Evolutionary conservation across 2,329 filamentous ascomycete species (phyloP).

Genomic region (Diaporthe ilicicola): DNA sequence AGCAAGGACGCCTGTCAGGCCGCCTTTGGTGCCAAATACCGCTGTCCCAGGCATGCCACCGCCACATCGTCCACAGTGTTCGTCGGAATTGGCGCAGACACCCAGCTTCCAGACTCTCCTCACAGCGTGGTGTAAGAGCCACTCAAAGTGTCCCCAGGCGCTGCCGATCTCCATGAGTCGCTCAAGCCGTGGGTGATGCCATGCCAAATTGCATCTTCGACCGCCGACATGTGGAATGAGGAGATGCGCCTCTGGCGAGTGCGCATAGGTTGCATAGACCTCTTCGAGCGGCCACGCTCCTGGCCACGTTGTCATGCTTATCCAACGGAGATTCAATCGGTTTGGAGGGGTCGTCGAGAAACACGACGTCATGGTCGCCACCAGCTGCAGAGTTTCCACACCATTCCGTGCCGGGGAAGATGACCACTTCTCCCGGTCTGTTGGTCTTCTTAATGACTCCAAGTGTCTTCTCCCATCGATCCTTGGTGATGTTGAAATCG

Average conservation of each 20-base stretch:
- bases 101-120: conserved; percentile 44
- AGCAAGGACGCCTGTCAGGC: conserved; percentile 40
- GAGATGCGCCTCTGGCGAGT: conserved; percentile 42
- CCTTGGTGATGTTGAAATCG: conserved; percentile 48
- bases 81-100: conserved; percentile 46
- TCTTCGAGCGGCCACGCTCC: conserved; percentile 48
- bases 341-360: conserved; percentile 41
- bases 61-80: conserved; percentile 47
- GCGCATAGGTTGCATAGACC: conserved; percentile 47
- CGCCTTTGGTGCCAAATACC: conserved; percentile 44
- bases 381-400: conserved; percentile 47
- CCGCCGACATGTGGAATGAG: conserved; percentile 48
- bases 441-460: conserved; percentile 40
- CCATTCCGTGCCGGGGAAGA: conserved; percentile 47
- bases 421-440: conserved; percentile 38
- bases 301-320: conserved; percentile 43
- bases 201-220: conserved; percentile 44
- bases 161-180: conserved; percentile 46
- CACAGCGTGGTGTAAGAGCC: conserved; percentile 44
- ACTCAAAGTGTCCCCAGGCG: conserved; percentile 47
- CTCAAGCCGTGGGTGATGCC: conserved; percentile 48
- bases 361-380: conserved; percentile 47
- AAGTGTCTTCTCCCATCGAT: conserved; percentile 43
- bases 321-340: conserved; percentile 44
- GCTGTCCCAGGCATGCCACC: conserved; percentile 46